These are phyloP conservation scores for Penicillium argentinense DNA, from an alignment of 495 filamentous ascomycete genomes.

Conservation along the genomic window DNA sequence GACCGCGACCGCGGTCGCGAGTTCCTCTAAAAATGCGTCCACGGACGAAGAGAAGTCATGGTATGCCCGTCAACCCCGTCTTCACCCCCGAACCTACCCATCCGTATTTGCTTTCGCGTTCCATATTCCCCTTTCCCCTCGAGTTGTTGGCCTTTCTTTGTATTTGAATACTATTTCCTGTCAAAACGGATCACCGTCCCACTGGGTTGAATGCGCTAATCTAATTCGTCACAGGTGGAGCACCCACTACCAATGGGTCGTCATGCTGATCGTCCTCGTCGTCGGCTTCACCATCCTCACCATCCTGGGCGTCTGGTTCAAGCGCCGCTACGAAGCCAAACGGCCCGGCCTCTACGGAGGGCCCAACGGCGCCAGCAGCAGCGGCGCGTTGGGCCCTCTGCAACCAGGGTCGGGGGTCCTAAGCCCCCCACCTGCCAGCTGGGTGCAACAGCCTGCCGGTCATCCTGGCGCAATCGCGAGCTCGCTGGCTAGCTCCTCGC, in stretches of 20 bases:
- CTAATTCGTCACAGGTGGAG: conserved; percentile 40
- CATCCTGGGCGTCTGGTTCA: conserved; percentile 41
- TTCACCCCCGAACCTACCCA: no score
- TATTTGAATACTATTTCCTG: no score
- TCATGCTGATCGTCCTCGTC: conserved; percentile 54
- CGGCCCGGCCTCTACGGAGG: conserved; percentile 36
- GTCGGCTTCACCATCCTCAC: conserved; percentile 45
- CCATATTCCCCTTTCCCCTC: neutral
- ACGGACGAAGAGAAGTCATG: conserved; percentile 23
- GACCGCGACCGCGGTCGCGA: conserved; percentile 3
- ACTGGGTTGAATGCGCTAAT: neutral
- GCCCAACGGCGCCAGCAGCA: conserved; percentile 14
- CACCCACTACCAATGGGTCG: conserved; percentile 52
- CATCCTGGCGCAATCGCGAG: neutral
- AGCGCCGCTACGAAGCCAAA: conserved; percentile 49
- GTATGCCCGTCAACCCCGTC: conserved; percentile 23
- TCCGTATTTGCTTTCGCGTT: no score
- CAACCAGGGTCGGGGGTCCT: conserved; percentile 6
- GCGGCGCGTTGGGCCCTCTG: conserved; percentile 12
- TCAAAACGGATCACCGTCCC: no score
- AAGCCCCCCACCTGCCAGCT: conserved; percentile 2
- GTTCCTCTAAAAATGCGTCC: neutral
- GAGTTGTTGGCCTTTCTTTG: neutral
- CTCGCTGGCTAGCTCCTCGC: conserved; percentile 36
- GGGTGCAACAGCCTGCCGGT: conserved; percentile 2